Evolutionary conservation across 2,329 filamentous ascomycete species (phyloP).

Genomic region (Rhinocladiella similis): DNA sequence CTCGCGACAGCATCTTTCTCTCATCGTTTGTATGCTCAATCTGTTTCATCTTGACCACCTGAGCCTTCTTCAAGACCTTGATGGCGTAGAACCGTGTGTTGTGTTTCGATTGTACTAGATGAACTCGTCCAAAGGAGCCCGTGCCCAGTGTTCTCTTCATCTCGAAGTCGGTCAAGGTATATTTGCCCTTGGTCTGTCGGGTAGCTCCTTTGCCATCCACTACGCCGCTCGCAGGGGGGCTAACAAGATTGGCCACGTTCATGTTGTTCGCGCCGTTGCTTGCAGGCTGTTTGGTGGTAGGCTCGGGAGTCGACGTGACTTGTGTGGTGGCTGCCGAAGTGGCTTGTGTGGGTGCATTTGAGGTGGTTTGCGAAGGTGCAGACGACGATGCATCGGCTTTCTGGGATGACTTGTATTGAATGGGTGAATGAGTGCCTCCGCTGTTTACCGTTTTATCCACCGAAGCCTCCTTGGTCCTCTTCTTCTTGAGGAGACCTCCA

Average conservation of each 20-base stretch:
- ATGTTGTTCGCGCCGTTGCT: slow-evolving; percentile 30
- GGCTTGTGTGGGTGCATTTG: slow-evolving; percentile 35
- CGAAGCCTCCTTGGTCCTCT: slow-evolving; percentile 87
- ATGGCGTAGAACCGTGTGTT: slow-evolving; percentile 98
- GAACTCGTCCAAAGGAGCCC: slow-evolving; percentile 93
- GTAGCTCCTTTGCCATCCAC: slow-evolving; percentile 38
- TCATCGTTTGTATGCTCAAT: slow-evolving; percentile 99
- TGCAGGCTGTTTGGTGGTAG: slow-evolving; percentile 29
- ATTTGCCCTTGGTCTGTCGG: slow-evolving; percentile 92
- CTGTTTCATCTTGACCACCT: slow-evolving; percentile 99
- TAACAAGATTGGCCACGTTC: slow-evolving; percentile 25
- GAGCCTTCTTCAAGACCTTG: slow-evolving; percentile 97
- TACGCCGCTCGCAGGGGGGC: slow-evolving; percentile 15
- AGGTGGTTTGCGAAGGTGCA: slow-evolving; percentile 32
- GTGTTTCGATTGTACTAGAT: slow-evolving; percentile 95
- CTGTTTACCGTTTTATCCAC: slow-evolving; percentile 38
- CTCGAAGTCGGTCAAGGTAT: slow-evolving; percentile 86
- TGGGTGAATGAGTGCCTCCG: slow-evolving; percentile 23
- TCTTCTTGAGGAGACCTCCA: slow-evolving; percentile 92
- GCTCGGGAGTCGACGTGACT: slow-evolving; percentile 27
- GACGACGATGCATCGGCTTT: slow-evolving; percentile 64
- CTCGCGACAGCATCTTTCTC: slow-evolving; percentile 89
- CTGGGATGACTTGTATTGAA: slow-evolving; percentile 49
- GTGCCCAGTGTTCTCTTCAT: slow-evolving; percentile 91
- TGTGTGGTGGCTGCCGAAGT: slow-evolving; percentile 24